Evolutionary conservation across 169 alveolate genomes (phyloP).

Genomic region (Cryptosporidium andersoni): DNA sequence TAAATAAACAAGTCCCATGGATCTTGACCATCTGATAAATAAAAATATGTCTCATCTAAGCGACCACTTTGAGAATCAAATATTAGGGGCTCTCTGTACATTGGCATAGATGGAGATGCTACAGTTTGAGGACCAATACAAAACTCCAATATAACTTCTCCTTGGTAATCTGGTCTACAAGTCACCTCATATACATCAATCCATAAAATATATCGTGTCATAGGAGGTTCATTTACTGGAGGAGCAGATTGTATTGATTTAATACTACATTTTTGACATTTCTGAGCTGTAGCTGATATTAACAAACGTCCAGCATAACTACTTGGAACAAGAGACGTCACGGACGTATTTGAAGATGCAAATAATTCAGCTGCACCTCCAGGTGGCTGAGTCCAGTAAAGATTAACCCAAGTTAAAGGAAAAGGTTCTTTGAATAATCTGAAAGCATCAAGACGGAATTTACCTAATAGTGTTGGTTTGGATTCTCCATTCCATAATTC

Average conservation of each 20-base stretch:
- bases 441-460: conserved; percentile 77
- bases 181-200: conserved; percentile 79
- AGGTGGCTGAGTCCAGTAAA: conserved; percentile 82
- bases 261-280: conserved; percentile 37
- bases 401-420: conserved; percentile 80
- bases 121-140: conserved; percentile 76
- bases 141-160: conserved; percentile 73
- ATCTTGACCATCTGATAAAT: conserved; percentile 76
- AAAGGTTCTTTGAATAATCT: conserved; percentile 78
- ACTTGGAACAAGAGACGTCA: conserved; percentile 53
- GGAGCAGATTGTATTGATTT: conserved; percentile 57
- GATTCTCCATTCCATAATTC: conserved; percentile 81
- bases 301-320: conserved; percentile 59
- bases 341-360: conserved; percentile 53
- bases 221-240: conserved; percentile 74
- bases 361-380: conserved; percentile 71
- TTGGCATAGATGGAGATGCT: conserved; percentile 69
- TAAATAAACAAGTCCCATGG: conserved; percentile 79
- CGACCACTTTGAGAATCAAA: conserved; percentile 82
- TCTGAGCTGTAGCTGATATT: conserved; percentile 60
- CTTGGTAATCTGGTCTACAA: conserved; percentile 65
- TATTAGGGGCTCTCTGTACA: conserved; percentile 48
- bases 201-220: conserved; percentile 76
- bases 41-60: conserved; percentile 77
- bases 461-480: conserved; percentile 77